Evolutionary conservation across 371 early-diverging fungal species (phyloP).

Genomic region (Apophysomyces elegans): DNA sequence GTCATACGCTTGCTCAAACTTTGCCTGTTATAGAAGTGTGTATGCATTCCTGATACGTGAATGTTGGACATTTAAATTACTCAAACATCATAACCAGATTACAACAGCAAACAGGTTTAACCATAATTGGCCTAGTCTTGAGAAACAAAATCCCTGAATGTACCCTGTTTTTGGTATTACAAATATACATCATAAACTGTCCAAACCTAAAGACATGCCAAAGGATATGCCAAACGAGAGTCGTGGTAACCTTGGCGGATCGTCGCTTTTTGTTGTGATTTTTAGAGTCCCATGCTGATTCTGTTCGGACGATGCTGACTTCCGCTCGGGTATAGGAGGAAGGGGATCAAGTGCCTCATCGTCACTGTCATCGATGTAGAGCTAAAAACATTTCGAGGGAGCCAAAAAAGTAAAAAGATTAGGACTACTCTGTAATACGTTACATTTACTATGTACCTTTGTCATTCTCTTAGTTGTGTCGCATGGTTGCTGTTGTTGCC

Average conservation of each 20-base stretch:
- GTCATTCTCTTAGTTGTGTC: constrained; percentile 9
- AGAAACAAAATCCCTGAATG: too few relatives aligned
- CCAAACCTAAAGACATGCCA: constrained; percentile 24
- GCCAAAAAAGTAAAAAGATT: background rate
- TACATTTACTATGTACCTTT: constrained; percentile 17
- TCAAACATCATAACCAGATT: too few relatives aligned
- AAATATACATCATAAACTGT: constrained; percentile 3
- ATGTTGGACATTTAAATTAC: too few relatives aligned
- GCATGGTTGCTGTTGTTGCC: background rate
- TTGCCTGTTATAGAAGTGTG: too few relatives aligned
- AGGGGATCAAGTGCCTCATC: constrained; percentile 35
- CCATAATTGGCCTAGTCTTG: too few relatives aligned
- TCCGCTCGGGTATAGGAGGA: constrained; percentile 26
- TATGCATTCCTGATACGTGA: too few relatives aligned
- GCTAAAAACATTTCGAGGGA: background rate
- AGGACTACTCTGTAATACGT: too few relatives aligned
- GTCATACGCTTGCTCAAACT: too few relatives aligned
- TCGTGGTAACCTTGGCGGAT: constrained; percentile 24
- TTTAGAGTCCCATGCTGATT: constrained; percentile 2
- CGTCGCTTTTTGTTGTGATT: constrained; percentile 1
- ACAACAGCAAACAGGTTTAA: too few relatives aligned
- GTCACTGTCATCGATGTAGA: constrained; percentile 34
- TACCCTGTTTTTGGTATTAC: background rate
- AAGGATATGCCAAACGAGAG: constrained; percentile 30
- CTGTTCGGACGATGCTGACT: background rate